Percentiles rank a stretch among this genome's conserved stretches.
These are phyloP conservation scores for Rhodamnia rubescens DNA, from an alignment of 345 rosid species.

Conservation along the genomic window DNA sequence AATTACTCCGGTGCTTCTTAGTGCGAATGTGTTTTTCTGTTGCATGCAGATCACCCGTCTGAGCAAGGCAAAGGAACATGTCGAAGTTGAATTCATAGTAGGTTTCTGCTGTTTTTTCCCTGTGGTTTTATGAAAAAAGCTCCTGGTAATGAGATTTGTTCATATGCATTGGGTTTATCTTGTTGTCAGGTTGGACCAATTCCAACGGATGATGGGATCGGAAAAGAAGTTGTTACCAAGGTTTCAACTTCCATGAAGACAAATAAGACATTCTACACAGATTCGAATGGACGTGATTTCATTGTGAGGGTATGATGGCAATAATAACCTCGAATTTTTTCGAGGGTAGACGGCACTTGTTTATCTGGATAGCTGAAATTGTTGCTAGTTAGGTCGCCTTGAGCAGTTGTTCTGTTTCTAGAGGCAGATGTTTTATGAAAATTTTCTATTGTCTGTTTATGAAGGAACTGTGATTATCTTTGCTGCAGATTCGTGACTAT, in stretches of 20 bases:
- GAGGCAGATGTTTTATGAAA: neutral
- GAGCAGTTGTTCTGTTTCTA: neutral
- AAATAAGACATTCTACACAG: conserved; percentile 13
- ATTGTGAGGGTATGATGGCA: conserved; percentile 10
- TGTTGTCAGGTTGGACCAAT: conserved; percentile 14
- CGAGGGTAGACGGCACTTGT: neutral
- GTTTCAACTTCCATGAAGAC: conserved; percentile 11
- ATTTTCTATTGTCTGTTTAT: neutral
- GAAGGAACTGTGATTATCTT: neutral
- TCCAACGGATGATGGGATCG: conserved; percentile 6
- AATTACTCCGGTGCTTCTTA: neutral
- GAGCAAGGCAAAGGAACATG: conserved; percentile 81
- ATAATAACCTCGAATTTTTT: neutral
- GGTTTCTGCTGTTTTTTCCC: conserved; percentile 11
- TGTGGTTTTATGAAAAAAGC: neutral
- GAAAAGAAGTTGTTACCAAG: conserved; percentile 13
- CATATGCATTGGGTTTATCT: neutral
- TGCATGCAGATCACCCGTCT: conserved; percentile 62
- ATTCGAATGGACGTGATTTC: conserved; percentile 16
- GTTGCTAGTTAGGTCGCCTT: neutral
- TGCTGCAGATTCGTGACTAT: conserved; percentile 77
- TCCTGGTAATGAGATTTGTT: neutral
- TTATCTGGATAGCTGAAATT: neutral
- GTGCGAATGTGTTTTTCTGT: neutral
- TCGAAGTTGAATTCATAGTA: conserved; percentile 89